These are phyloP conservation scores for Lentinula sp. DNA, from an alignment of 768 basidiomycete genomes.

Conservation along the genomic window DNA sequence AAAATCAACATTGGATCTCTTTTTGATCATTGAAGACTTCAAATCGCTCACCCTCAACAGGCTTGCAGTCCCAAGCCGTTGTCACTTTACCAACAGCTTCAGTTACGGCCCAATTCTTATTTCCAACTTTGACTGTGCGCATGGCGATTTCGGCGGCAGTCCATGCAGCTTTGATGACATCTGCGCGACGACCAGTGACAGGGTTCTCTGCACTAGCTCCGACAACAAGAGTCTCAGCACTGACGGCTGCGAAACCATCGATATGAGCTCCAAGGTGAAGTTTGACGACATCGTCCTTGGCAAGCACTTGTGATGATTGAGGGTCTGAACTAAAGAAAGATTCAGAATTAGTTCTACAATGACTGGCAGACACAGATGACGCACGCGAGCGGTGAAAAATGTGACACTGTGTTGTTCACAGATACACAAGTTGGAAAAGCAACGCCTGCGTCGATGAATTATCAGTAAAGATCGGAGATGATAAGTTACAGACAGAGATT, in stretches of 20 bases:
- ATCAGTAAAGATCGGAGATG: neutral
- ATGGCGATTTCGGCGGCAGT: conserved; percentile 88
- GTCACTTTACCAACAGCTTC: conserved; percentile 75
- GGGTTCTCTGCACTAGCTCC: conserved; percentile 70
- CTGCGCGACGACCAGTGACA: conserved; percentile 81
- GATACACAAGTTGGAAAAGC: conserved; percentile 94
- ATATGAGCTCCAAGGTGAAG: conserved; percentile 96
- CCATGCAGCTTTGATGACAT: conserved; percentile 92
- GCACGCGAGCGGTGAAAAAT: conserved; percentile 93
- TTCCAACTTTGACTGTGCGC: conserved; percentile 86
- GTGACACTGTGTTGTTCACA: conserved; percentile 92
- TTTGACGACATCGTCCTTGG: conserved; percentile 91
- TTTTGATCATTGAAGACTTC: neutral
- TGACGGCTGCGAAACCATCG: conserved; percentile 92
- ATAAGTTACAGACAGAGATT: neutral
- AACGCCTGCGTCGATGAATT: conserved; percentile 47
- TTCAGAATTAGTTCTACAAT: conserved; percentile 6
- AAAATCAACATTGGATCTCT: conserved; percentile 6
- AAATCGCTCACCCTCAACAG: conserved; percentile 72
- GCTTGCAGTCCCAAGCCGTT: conserved; percentile 76
- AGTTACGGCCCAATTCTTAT: conserved; percentile 94
- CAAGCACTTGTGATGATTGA: conserved; percentile 59
- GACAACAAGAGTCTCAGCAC: conserved; percentile 89
- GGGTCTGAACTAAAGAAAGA: conserved; percentile 58
- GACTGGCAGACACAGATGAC: conserved; percentile 29